Evolutionary conservation across 2,329 filamentous ascomycete genomes (phyloP).

Genomic region (Magnaporthiopsis poae): DNA sequence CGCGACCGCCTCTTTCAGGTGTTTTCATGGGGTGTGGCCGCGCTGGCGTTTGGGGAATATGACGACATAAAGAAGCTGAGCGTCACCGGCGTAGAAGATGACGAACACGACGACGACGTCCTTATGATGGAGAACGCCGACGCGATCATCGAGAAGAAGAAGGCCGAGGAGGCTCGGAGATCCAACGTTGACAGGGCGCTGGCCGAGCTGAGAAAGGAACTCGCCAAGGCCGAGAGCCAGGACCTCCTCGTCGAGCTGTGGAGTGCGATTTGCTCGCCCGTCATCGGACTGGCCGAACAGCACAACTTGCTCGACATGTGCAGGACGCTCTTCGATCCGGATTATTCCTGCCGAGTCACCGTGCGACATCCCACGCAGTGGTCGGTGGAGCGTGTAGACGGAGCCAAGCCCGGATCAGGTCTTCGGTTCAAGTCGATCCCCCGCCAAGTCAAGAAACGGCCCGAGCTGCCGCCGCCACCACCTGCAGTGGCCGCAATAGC

Average conservation of each 20-base stretch:
- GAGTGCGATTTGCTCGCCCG: slow-evolving; percentile 37
- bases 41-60: slow-evolving; percentile 54
- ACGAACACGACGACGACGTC: slow-evolving; percentile 13
- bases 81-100: slow-evolving; percentile 9
- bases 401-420: background rate
- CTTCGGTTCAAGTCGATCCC: slow-evolving; percentile 14
- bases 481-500: background rate
- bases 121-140: slow-evolving; percentile 39
- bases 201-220: slow-evolving; percentile 38
- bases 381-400: slow-evolving; percentile 23
- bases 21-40: slow-evolving; percentile 50
- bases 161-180: slow-evolving; percentile 35
- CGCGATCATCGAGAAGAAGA: slow-evolving; percentile 32
- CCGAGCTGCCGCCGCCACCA: background rate
- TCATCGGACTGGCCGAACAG: slow-evolving; percentile 38
- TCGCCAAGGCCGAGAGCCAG: slow-evolving; percentile 24
- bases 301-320: slow-evolving; percentile 42
- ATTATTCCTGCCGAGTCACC: slow-evolving; percentile 34
- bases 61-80: slow-evolving; percentile 16
- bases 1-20: slow-evolving; percentile 50
- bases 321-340: slow-evolving; percentile 38
- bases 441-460: slow-evolving; percentile 10
- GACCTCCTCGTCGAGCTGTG: slow-evolving; percentile 37
- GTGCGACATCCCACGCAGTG: slow-evolving; percentile 38
- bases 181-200: slow-evolving; percentile 38